Percentiles rank a stretch among this genome's conserved stretches.
Evolutionary conservation across 306 rosid genomes (phyloP).

Genomic region (Prunus mongolica): DNA sequence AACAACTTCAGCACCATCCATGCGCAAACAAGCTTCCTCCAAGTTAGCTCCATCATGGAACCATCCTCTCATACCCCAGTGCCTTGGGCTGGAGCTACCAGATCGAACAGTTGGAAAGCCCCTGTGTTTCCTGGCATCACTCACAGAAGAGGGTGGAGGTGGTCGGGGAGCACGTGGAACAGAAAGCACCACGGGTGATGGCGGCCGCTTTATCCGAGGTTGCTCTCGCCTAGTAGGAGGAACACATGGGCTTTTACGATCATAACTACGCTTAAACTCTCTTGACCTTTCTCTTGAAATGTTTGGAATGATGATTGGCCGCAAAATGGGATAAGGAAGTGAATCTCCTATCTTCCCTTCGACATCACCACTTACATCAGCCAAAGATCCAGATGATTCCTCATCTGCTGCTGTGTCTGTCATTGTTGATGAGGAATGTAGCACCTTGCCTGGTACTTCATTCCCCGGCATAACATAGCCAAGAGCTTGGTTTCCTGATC

Average conservation of each 20-base stretch:
- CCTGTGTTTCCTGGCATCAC: conserved; percentile 82
- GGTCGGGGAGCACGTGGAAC: conserved; percentile 86
- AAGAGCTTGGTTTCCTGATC: conserved; percentile 66
- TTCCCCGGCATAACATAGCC: conserved; percentile 74
- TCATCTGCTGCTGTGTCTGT: conserved; percentile 61
- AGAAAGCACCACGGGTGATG: conserved; percentile 89
- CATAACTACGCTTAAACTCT: conserved; percentile 56
- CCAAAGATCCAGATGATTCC: conserved; percentile 58
- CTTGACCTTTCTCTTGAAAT: conserved; percentile 77
- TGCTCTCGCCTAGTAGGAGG: conserved; percentile 84
- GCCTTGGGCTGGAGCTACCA: conserved; percentile 98
- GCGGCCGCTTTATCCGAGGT: conserved; percentile 86
- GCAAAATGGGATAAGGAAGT: conserved; percentile 75
- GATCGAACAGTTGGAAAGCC: conserved; percentile 94
- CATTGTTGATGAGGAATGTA: conserved; percentile 66
- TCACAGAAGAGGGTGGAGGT: conserved; percentile 87
- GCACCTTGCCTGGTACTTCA: conserved; percentile 68
- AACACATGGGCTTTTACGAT: conserved; percentile 78
- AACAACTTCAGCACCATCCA: conserved; percentile 96
- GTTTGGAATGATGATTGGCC: conserved; percentile 84
- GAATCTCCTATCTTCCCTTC: conserved; percentile 68
- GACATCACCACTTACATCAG: conserved; percentile 56
- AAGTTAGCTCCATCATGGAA: conserved; percentile 80
- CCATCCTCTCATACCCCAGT: conserved; percentile 98
- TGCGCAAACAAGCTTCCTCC: conserved; percentile 76